A percentile compares a stretch with the other conserved stretches of the same genome.
phyloP scores from a whole-genome alignment of 257 asterid species.

The Solanum commersonii region DNA sequence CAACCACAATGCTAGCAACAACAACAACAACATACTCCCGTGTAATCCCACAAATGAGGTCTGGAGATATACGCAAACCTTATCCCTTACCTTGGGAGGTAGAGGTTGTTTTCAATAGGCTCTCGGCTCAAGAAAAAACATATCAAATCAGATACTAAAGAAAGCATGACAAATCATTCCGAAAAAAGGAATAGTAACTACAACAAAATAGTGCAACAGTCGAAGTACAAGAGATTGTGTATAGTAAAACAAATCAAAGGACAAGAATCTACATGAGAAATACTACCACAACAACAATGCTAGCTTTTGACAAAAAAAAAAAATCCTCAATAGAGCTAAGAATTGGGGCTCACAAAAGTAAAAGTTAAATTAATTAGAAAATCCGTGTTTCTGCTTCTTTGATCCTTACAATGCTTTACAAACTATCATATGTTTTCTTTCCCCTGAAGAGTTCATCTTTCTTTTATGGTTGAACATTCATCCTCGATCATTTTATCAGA shows the following conservation, averaged over 20 bases:
- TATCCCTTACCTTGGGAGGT: background rate
- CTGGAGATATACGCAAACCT: background rate
- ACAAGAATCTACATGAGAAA: background rate
- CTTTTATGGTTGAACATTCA: background rate
- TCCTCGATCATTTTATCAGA: background rate
- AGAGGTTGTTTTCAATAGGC: background rate
- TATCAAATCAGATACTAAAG: background rate
- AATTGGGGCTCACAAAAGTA: background rate
- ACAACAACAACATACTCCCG: background rate
- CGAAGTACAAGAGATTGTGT: background rate
- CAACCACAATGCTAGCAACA: background rate
- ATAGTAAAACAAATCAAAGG: background rate
- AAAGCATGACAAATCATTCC: background rate
- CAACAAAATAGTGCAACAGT: background rate
- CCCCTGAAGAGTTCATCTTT: background rate
- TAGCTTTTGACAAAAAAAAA: background rate
- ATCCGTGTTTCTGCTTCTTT: too few relatives aligned
- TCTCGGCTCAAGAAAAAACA: background rate
- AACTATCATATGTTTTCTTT: background rate
- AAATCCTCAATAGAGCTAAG: background rate
- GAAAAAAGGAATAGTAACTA: background rate
- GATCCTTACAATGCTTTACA: background rate
- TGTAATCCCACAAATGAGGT: background rate
- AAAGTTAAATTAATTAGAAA: background rate
- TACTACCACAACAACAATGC: background rate